A percentile compares a stretch with the other conserved stretches of the same genome.
Evolutionary conservation across 768 basidiomycete genomes (phyloP).

Genomic region (Phanerodontia chrysosporium): DNA sequence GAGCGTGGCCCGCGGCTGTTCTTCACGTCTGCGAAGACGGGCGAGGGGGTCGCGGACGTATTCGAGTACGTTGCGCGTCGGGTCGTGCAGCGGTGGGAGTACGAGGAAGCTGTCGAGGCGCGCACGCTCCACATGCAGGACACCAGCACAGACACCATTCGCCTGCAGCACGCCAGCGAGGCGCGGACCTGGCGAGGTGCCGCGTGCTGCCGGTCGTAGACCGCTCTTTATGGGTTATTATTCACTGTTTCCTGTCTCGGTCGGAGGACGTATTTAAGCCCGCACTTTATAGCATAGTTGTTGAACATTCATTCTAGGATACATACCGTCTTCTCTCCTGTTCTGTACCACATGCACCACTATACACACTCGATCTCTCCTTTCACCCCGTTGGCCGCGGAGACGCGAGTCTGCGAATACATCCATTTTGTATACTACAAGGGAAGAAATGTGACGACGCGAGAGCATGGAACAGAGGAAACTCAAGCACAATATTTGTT

Average conservation of each 20-base stretch:
- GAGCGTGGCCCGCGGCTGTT: conserved; percentile 62
- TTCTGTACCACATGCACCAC: neutral
- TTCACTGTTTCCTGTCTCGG: neutral
- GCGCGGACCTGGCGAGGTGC: neutral
- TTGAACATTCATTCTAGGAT: neutral
- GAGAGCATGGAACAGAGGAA: neutral
- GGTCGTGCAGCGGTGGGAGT: conserved; percentile 61
- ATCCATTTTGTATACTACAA: conserved; percentile 8
- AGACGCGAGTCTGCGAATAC: neutral
- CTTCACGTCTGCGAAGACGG: conserved; percentile 77
- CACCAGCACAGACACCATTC: conserved; percentile 33
- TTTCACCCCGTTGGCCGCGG: neutral
- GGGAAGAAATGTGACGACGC: neutral
- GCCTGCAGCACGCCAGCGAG: conserved; percentile 18
- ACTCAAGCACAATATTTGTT: neutral
- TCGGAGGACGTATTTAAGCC: neutral
- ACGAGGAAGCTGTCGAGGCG: conserved; percentile 55
- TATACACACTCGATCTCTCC: neutral
- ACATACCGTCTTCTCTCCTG: neutral
- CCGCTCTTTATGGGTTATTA: neutral
- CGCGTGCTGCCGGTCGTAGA: conserved; percentile 5
- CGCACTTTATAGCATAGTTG: neutral
- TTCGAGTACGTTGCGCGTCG: conserved; percentile 71
- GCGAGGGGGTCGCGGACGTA: conserved; percentile 64
- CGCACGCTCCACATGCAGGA: conserved; percentile 38